Evolutionary conservation across 495 filamentous ascomycete species (phyloP).

Genomic region (Lasiosphaeria hispida): DNA sequence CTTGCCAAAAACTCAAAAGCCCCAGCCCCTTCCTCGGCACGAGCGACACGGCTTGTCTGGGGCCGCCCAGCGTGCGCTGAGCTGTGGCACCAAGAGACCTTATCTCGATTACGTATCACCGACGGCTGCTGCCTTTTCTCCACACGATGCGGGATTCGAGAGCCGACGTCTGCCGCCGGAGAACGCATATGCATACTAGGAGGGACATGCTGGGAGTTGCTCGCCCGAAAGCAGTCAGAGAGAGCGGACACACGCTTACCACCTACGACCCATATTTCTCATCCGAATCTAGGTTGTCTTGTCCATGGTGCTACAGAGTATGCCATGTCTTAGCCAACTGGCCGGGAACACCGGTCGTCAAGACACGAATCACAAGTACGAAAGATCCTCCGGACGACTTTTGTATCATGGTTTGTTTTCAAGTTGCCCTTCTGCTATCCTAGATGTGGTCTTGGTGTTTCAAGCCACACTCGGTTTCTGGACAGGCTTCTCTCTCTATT

Average conservation of each 20-base stretch:
- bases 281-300: conserved; percentile 1
- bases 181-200: conserved; percentile 8
- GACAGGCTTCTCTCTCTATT: conserved; percentile 18
- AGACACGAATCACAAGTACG: not conserved
- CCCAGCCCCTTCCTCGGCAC: conserved; percentile 9
- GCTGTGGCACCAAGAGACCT: conserved; percentile 3
- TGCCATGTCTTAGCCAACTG: not conserved
- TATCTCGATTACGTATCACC: conserved; percentile 14
- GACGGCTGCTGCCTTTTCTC: conserved; percentile 1
- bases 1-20: not conserved
- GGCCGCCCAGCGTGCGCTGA: not conserved
- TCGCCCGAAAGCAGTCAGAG: not conserved
- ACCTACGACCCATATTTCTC: not conserved
- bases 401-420: not conserved
- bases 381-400: not conserved
- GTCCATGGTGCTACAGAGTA: conserved; percentile 6
- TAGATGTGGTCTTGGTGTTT: not conserved
- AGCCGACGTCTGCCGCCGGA: conserved; percentile 8
- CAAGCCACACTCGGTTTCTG: conserved; percentile 5
- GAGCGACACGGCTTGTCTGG: not conserved
- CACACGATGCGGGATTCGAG: conserved; percentile 7
- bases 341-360: not conserved
- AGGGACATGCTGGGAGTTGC: not conserved
- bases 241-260: not conserved
- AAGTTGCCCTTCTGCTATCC: not conserved